Evolutionary conservation across 2,329 filamentous ascomycete genomes (phyloP).

Genomic region (Karstenula rhodostoma): DNA sequence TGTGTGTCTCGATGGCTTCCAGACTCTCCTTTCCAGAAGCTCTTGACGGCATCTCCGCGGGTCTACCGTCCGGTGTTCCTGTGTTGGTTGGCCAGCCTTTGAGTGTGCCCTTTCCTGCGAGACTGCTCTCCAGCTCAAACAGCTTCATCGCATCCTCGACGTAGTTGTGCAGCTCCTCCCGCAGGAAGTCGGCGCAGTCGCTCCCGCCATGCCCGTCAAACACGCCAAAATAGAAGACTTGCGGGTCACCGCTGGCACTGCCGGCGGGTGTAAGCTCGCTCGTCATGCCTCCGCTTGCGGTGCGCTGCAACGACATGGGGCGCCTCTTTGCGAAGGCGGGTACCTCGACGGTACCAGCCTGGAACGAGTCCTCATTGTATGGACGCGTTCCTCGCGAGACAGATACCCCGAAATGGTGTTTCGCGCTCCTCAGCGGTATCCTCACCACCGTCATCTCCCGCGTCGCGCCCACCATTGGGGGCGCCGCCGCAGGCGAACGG

Average conservation of each 20-base stretch:
- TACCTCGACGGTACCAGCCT: conserved; percentile 91
- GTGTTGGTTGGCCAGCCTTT: conserved; percentile 37
- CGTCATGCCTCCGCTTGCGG: conserved; percentile 31
- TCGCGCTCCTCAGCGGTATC: conserved; percentile 90
- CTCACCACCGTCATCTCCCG: conserved; percentile 91
- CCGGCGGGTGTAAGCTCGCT: conserved; percentile 75
- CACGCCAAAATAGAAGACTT: conserved; percentile 96
- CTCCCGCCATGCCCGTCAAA: conserved; percentile 95
- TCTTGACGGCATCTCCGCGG: conserved; percentile 27
- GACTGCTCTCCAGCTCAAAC: conserved; percentile 80
- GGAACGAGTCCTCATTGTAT: conserved; percentile 93
- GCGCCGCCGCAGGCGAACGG: conserved; percentile 45
- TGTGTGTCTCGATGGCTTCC: conserved; percentile 60
- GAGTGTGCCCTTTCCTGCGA: conserved; percentile 55
- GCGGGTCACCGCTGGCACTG: conserved; percentile 84
- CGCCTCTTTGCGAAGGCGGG: conserved; percentile 89
- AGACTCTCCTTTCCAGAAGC: conserved; percentile 50
- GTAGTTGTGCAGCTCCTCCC: conserved; percentile 85
- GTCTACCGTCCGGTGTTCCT: conserved; percentile 30
- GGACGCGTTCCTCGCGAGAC: conserved; percentile 81
- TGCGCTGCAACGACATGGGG: conserved; percentile 68
- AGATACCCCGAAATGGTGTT: conserved; percentile 90
- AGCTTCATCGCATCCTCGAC: conserved; percentile 80
- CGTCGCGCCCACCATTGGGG: conserved; percentile 43
- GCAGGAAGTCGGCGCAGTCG: conserved; percentile 87